A percentile compares a stretch with the other conserved stretches of the same genome.
Conservation (phyloP, 176 grass and related monocot species). For the Oryza meridionalis region DNA sequence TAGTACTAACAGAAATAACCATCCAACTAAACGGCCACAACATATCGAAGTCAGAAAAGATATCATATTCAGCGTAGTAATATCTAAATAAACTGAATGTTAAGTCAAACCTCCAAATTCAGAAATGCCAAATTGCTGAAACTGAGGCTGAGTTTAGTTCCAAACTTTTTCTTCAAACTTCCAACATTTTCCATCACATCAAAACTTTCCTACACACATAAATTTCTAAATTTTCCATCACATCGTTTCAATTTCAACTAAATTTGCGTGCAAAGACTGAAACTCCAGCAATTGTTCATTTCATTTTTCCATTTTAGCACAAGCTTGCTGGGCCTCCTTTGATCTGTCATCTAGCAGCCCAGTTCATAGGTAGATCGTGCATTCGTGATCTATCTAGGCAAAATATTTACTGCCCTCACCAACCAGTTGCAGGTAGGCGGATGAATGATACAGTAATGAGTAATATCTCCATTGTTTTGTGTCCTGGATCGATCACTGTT, state of each 20-base stretch:
- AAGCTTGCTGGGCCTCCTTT: no score
- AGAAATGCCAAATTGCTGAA: background rate
- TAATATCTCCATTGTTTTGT: background rate
- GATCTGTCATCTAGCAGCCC: background rate
- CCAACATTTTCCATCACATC: no score
- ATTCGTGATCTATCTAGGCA: background rate
- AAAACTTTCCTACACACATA: no score
- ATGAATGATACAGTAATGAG: background rate
- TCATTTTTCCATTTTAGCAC: no score
- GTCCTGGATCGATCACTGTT: background rate
- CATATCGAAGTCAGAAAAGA: background rate
- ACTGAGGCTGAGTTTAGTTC: no score
- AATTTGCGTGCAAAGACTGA: no score
- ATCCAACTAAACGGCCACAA: background rate
- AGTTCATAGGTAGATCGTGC: background rate
- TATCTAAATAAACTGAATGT: background rate
- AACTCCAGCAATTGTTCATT: no score
- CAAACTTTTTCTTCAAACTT: no score
- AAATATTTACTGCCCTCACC: slow-evolving; percentile 22
- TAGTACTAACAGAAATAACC: background rate
- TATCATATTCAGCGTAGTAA: background rate
- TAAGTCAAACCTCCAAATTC: background rate
- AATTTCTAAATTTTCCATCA: no score
- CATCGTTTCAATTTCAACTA: no score
- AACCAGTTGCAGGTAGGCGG: background rate